phyloP scores from a whole-genome alignment of 2,329 filamentous ascomycete species.

The Fusarium zealandicum region DNA sequence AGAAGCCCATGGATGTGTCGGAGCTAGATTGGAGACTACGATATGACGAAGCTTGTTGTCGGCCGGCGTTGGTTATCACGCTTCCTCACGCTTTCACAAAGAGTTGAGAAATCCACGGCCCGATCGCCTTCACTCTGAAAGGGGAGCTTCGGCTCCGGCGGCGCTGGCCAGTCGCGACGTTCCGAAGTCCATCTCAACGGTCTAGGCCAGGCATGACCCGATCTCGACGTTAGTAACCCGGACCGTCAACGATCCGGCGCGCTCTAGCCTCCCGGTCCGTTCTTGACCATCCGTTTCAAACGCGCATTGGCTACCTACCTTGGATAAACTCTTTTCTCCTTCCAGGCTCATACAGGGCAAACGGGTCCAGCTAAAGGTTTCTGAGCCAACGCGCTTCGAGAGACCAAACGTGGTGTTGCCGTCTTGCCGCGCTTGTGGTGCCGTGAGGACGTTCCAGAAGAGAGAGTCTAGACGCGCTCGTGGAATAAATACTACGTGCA shows the following conservation, averaged over 20 bases:
- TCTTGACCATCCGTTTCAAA: neutral
- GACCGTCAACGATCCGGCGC: neutral
- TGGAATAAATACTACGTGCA: too few species aligned
- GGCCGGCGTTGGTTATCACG: neutral
- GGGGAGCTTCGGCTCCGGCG: conserved; percentile 1
- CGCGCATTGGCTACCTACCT: neutral
- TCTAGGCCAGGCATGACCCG: neutral
- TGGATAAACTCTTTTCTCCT: neutral
- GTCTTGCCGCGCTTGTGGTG: conserved; percentile 27
- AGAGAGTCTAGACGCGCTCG: conserved; percentile 31
- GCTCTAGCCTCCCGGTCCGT: neutral
- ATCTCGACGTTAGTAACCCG: conserved; percentile 4
- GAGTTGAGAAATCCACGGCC: neutral
- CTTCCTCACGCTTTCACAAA: too few species aligned
- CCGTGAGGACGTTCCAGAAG: conserved; percentile 31
- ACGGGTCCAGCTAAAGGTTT: neutral
- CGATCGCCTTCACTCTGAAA: neutral
- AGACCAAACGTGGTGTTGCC: conserved; percentile 26
- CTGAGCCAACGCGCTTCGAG: conserved; percentile 4
- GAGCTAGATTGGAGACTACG: neutral
- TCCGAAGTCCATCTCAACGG: neutral
- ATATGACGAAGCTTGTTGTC: neutral
- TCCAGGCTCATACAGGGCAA: neutral
- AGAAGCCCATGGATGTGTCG: neutral
- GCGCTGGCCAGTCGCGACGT: neutral